These are phyloP conservation scores for Pochonia chlamydosporia DNA, from an alignment of 2,329 filamentous ascomycete species.

Conservation along the genomic window DNA sequence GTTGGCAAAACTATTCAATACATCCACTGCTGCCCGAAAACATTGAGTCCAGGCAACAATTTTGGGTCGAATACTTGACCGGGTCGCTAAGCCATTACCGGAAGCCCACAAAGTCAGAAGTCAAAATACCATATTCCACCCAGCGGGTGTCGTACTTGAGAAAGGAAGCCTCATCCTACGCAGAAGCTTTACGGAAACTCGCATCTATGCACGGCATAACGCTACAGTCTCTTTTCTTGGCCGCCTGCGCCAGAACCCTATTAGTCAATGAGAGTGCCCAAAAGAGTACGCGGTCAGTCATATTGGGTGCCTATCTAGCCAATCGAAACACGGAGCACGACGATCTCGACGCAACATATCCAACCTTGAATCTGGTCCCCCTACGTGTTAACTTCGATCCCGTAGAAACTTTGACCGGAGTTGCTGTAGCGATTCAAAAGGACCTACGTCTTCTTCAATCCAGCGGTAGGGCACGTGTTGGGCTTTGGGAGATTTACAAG, in stretches of 20 bases:
- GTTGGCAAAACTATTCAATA: slow-evolving; percentile 22
- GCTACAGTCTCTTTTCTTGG: slow-evolving; percentile 71
- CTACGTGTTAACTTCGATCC: slow-evolving; percentile 46
- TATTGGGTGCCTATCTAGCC: slow-evolving; percentile 78
- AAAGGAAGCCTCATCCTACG: slow-evolving; percentile 37
- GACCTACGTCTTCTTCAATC: slow-evolving; percentile 58
- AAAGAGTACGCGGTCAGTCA: slow-evolving; percentile 24
- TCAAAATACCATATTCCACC: background rate
- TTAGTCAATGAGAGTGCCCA: slow-evolving; percentile 13
- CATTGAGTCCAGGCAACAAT: slow-evolving; percentile 18
- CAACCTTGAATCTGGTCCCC: slow-evolving; percentile 76
- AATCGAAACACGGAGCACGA: slow-evolving; percentile 58
- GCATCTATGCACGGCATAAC: slow-evolving; percentile 53
- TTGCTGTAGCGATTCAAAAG: slow-evolving; percentile 58
- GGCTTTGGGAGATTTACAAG: slow-evolving; percentile 62
- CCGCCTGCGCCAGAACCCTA: slow-evolving; percentile 53
- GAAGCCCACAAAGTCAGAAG: background rate
- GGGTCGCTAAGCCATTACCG: too few species aligned
- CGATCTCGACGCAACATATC: slow-evolving; percentile 43
- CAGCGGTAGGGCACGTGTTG: slow-evolving; percentile 48
- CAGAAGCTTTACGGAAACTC: slow-evolving; percentile 21
- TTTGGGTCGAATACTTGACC: slow-evolving; percentile 38
- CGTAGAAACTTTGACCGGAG: slow-evolving; percentile 30
- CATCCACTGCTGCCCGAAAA: slow-evolving; percentile 6
- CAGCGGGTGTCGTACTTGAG: slow-evolving; percentile 31